phyloP scores from a whole-genome alignment of 2,329 filamentous ascomycete genomes.

The Aspergillus alliaceus region DNA sequence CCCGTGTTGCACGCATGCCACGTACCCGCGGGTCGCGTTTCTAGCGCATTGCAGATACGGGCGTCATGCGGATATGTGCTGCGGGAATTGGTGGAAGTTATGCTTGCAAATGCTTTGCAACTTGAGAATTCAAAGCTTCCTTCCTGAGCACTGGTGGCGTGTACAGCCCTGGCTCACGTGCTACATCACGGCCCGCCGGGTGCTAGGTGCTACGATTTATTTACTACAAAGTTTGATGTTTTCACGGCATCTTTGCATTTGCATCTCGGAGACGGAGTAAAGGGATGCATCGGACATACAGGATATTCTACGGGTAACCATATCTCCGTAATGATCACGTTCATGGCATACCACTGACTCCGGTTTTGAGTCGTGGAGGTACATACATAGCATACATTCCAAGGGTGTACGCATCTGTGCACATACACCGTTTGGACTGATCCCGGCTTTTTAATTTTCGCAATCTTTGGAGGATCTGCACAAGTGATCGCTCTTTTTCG shows the following conservation, averaged over 20 bases:
- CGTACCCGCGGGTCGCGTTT: conserved; percentile 8
- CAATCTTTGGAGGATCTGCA: neutral
- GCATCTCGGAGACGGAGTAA: neutral
- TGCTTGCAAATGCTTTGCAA: conserved; percentile 5
- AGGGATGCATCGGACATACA: neutral
- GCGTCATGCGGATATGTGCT: conserved; percentile 2
- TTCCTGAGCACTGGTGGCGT: neutral
- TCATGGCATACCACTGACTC: neutral
- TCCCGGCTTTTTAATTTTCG: neutral
- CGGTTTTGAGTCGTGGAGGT: neutral
- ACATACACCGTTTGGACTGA: conserved; percentile 8
- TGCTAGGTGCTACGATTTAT: neutral
- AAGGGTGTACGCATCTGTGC: conserved; percentile 10
- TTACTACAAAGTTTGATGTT: too few relatives aligned
- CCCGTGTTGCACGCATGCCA: conserved; percentile 8
- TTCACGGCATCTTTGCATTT: neutral
- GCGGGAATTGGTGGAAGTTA: neutral
- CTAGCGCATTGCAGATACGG: neutral
- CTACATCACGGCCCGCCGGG: neutral
- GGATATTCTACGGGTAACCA: neutral
- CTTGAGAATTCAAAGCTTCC: too few relatives aligned
- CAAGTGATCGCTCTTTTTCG: neutral
- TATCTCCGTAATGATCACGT: neutral
- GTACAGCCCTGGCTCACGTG: neutral
- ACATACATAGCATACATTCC: conserved; percentile 12